Evolutionary conservation across 306 rosid genomes (phyloP).

Genomic region (Quercus bicolor): DNA sequence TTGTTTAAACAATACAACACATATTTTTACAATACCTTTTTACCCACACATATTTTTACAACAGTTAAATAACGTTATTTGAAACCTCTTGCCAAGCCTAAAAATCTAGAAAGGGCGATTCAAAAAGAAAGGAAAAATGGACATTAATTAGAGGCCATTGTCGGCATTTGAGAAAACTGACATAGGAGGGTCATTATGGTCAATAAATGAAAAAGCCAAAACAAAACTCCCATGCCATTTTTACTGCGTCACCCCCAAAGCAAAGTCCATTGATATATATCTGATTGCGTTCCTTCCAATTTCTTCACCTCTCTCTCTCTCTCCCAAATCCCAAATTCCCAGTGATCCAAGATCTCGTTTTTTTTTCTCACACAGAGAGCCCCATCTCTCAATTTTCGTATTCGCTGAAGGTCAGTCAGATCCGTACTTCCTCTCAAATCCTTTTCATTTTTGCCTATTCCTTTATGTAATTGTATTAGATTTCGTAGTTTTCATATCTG

Average conservation of each 20-base stretch:
- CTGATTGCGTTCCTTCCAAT: not conserved
- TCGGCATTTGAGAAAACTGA: not conserved
- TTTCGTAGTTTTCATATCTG: constrained; percentile 12
- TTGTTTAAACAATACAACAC: too few species aligned
- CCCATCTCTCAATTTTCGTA: not conserved
- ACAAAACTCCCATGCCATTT: constrained; percentile 9
- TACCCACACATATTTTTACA: fast-evolving
- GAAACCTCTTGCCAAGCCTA: too few species aligned
- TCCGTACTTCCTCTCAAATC: constrained; percentile 6
- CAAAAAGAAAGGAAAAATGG: too few species aligned
- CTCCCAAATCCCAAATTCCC: constrained; percentile 22
- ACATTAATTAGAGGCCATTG: not conserved
- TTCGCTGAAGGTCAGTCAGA: constrained; percentile 36
- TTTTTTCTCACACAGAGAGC: constrained; percentile 8
- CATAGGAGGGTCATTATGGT: constrained; percentile 10
- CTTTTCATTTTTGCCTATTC: not conserved
- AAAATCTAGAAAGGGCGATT: too few species aligned
- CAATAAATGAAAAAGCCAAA: not conserved
- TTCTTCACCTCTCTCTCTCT: not conserved
- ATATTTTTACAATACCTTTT: fast-evolving
- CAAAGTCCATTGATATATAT: constrained; percentile 21
- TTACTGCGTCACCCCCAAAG: not conserved
- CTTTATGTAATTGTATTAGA: not conserved
- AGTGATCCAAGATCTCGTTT: constrained; percentile 18
- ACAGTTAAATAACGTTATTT: fast-evolving